Conservation (phyloP, 1,139 yeast species). For the Magnusiomyces fungicola region DNA sequence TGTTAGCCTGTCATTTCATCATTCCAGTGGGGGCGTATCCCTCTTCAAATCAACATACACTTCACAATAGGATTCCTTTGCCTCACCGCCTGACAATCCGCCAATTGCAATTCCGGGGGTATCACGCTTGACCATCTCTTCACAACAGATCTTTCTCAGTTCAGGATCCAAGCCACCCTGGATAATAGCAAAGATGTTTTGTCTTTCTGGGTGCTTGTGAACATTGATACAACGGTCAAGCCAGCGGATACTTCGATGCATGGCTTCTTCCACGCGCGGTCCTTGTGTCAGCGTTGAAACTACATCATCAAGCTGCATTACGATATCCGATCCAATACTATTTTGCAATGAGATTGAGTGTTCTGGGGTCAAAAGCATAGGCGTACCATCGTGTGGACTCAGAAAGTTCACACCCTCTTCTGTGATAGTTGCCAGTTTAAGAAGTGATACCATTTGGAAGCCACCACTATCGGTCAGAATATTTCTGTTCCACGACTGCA, state of each 20-base stretch:
- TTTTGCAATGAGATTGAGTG: slow-evolving; percentile 40
- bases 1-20: no score
- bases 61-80: slow-evolving; percentile 35
- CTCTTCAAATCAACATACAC: slow-evolving; percentile 24
- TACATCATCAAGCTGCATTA: slow-evolving; percentile 43
- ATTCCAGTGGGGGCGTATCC: no score
- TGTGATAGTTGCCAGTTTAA: slow-evolving; percentile 40
- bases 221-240: slow-evolving; percentile 40
- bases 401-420: slow-evolving; percentile 40
- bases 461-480: slow-evolving; percentile 41
- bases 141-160: slow-evolving; percentile 36
- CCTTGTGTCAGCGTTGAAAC: slow-evolving; percentile 40
- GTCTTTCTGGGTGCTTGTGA: slow-evolving; percentile 37
- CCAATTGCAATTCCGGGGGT: slow-evolving; percentile 44
- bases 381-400: slow-evolving; percentile 41
- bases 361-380: slow-evolving; percentile 41
- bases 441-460: slow-evolving; percentile 41
- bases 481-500: slow-evolving; percentile 39
- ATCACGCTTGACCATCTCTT: slow-evolving; percentile 38
- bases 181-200: slow-evolving; percentile 39
- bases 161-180: slow-evolving; percentile 40
- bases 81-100: slow-evolving; percentile 42
- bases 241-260: slow-evolving; percentile 40
- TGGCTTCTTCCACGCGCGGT: slow-evolving; percentile 40
- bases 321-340: slow-evolving; percentile 40